These are phyloP conservation scores for Scalesia atractyloides DNA, from an alignment of 129 eudicot genomes.

Conservation along the genomic window DNA sequence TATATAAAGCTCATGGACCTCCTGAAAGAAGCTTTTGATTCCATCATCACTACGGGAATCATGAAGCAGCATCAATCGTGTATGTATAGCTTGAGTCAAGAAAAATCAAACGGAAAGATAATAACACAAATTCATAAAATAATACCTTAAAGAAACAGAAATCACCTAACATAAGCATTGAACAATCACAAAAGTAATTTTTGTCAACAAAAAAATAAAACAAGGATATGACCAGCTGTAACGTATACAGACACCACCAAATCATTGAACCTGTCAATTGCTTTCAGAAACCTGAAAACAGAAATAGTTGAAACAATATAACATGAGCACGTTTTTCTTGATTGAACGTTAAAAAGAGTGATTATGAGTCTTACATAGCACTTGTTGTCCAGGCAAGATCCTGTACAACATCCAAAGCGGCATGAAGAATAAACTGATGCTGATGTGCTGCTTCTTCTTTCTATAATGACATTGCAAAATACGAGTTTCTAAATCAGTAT, in stretches of 20 bases:
- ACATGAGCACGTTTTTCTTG: not conserved
- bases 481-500: not conserved
- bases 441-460: conserved; percentile 97
- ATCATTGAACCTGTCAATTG: conserved; percentile 92
- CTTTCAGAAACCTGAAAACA: conserved; percentile 77
- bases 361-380: conserved; percentile 67
- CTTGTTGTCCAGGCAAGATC: conserved; percentile 98
- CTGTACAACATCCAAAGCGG: conserved; percentile 93
- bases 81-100: conserved; percentile 65
- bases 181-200: not conserved
- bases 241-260: conserved; percentile 96
- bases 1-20: conserved; percentile 94
- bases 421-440: conserved; percentile 92
- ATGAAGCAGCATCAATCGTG: conserved; percentile 97
- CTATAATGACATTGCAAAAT: conserved; percentile 40
- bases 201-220: not conserved
- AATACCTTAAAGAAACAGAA: not conserved
- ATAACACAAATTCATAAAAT: not conserved
- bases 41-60: conserved; percentile 98
- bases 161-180: not conserved
- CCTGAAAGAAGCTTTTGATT: conserved; percentile 96
- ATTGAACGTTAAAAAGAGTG: conserved; percentile 5
- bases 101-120: conserved; percentile 24
- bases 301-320: conserved; percentile 8
- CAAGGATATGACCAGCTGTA: conserved; percentile 99